Evolutionary conservation across 2,329 filamentous ascomycete species (phyloP), one percentile per base, ranked within the genome.

Genomic region (Incumbomyces lentus): DNA sequence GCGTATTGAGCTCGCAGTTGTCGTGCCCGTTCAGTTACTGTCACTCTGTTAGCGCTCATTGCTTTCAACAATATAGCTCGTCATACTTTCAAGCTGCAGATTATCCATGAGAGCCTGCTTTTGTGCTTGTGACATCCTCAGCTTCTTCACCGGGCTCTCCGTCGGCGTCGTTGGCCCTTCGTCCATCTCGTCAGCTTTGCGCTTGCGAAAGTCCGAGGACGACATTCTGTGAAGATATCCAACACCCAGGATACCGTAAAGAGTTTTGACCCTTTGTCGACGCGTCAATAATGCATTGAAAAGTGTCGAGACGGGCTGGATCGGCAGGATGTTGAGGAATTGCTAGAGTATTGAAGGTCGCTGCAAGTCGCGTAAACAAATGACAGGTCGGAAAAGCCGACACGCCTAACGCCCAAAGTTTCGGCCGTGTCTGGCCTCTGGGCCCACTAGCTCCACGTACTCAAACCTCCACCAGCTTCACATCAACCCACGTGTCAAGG

Each of bases 61-160:
- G 4, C 50, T 37, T 17, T 10, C n/a, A 6, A 14, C n/a, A 14
- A 5, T 8, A 16, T 10, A 6, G 10, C 44, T 30, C n/a, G 14
- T 64, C 81, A 52, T 74, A 94, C 88, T 79, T 66, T 95, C 88
- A 34, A 95, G 73, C 61, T 94, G 86, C 33, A 95, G 67, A 58
- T 95, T 94, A 59, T 95, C 86, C 49, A 95, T 82, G 43, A 95
- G 69, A 10, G 84, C 83, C 64, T 92, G 85, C 66, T 94, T 95
- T 62, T 94, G 86, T 34, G 73, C 72, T 47, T 77, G 63, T 2
- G 79, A 81, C 52, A 90, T 75, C 36, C 74, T 55, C 52, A 75
- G 67, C 58, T 68, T 73, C 66, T 76, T 83, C 64, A 75, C 73
- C 1, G 82, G 82, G 58, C 78, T 83, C 62, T 68, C 62, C 26